A percentile compares a stretch with the other conserved stretches of the same genome.
These are phyloP conservation scores for Daldinia sp. DNA, from an alignment of 2,329 filamentous ascomycete species.

Conservation along the genomic window DNA sequence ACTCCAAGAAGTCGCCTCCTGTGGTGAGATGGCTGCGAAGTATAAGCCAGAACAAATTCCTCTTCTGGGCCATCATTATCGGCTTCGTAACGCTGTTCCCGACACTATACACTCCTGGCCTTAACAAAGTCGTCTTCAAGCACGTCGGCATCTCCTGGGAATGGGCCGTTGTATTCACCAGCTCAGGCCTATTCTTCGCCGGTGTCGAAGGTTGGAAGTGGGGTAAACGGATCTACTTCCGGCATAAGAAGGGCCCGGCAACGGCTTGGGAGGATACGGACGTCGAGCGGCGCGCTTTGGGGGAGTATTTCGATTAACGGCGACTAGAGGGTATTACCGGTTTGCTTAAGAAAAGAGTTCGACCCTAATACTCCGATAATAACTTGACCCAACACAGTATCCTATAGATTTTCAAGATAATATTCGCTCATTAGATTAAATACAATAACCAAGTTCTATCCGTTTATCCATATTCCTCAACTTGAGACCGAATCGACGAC, in stretches of 20 bases:
- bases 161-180: conserved; percentile 67
- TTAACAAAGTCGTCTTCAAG: conserved; percentile 67
- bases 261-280: conserved; percentile 50
- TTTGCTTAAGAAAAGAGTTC: too few relatives aligned
- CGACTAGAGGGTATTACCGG: too few relatives aligned
- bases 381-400: background rate
- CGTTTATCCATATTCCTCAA: background rate
- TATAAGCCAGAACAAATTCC: conserved; percentile 76
- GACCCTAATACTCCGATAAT: background rate
- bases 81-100: conserved; percentile 61
- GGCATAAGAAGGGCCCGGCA: conserved; percentile 38
- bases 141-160: conserved; percentile 69
- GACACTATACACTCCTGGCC: conserved; percentile 65
- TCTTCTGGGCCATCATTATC: conserved; percentile 68
- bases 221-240: conserved; percentile 58
- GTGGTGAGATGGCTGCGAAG: conserved; percentile 72
- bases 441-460: background rate
- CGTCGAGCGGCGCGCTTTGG: conserved; percentile 52
- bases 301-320: conserved; percentile 48
- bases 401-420: background rate
- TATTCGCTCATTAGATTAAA: background rate
- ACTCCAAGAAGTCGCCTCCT: background rate
- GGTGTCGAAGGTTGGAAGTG: conserved; percentile 69
- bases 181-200: conserved; percentile 62
- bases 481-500: background rate